Evolutionary conservation across 2,329 filamentous ascomycete genomes (phyloP), one percentile per base, ranked within the genome.

Genomic region (Talaromyces sp.): DNA sequence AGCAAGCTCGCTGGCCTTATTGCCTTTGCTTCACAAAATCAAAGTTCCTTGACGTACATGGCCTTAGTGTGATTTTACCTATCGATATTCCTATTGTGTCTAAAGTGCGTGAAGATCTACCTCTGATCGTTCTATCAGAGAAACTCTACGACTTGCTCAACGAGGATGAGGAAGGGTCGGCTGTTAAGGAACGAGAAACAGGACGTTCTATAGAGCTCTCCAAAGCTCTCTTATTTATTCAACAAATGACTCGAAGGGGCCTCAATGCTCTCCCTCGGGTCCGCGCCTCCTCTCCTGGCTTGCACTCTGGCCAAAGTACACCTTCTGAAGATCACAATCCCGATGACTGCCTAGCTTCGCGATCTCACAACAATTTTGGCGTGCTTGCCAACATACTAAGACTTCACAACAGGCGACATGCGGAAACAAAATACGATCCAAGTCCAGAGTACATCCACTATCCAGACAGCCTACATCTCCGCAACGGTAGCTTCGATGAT

Each of bases 371-470:
- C 74, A 86, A 88, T 59, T 89, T 88, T 35, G 90, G 92, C 35
- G 86, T 94, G 56, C 80, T 96, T 1, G 88, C 89, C 2, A 89
- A 88, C 0, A 80, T 96, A 0, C 80, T 95, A 59, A 91, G 89
- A 74, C 82, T 93, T 10, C 89, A 91, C 71, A 84, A 87, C 66
- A 56, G 39, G 17, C 47, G 41, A 63, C 80, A 66, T 62, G 41
- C 60, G 13, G 39, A 7, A 15, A 27, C 7, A 31, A 69, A 70
- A 71, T 65, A 70, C 69, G 66, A 73, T n/a, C 47, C 17, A 43
- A 43, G 31, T 22, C 37, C 37, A 35, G 64, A 62, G 9, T 39
- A 49, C 13, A 47, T 66, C 22, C 59, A 25, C 25, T 66, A 62
- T 31, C 64, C 64, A 25, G 54, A 56, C 35, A 66, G 41, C 43